Percentiles rank a stretch among this genome's conserved stretches.
phyloP scores from a whole-genome alignment of 1,284 basidiomycete genomes.

The Malassezia japonica region DNA sequence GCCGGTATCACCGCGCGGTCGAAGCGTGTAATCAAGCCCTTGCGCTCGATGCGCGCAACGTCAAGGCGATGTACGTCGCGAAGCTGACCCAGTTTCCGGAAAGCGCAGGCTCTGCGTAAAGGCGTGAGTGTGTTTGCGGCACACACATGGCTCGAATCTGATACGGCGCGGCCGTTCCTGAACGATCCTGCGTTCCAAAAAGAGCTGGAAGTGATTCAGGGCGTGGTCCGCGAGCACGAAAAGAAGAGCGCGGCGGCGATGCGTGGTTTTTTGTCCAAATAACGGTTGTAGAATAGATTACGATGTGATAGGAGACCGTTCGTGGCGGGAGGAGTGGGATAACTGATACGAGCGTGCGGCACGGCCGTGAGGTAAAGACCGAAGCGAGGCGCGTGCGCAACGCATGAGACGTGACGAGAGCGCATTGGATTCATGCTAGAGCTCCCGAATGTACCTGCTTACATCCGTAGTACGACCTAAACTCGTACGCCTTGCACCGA shows the following conservation, averaged over 20 bases:
- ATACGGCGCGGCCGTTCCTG: not conserved
- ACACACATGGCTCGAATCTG: slow-evolving; percentile 4
- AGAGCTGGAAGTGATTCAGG: not conserved
- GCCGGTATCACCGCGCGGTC: slow-evolving; percentile 13
- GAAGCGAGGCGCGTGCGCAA: too few species aligned
- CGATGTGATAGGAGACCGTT: too few species aligned
- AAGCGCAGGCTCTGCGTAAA: slow-evolving; percentile 12
- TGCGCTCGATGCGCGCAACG: slow-evolving; percentile 8
- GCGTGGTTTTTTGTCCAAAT: slow-evolving; percentile 11
- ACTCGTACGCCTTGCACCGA: too few species aligned
- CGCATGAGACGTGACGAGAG: too few species aligned
- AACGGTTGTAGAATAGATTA: too few species aligned
- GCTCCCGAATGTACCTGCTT: too few species aligned
- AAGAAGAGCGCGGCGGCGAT: not conserved
- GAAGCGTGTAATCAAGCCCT: slow-evolving; percentile 12
- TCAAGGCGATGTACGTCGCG: slow-evolving; percentile 16
- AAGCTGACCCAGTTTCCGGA: slow-evolving; percentile 16
- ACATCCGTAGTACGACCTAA: too few species aligned
- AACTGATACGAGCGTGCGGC: too few species aligned
- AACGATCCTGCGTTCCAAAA: not conserved
- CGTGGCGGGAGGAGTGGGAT: too few species aligned
- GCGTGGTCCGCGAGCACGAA: slow-evolving; percentile 3
- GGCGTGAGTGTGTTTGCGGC: slow-evolving; percentile 7
- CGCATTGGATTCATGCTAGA: too few species aligned
- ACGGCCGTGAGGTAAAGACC: too few species aligned